Evolutionary conservation across 1,284 basidiomycete genomes (phyloP), one percentile per base, ranked within the genome.

Genomic region (Malassezia sympodialis): DNA sequence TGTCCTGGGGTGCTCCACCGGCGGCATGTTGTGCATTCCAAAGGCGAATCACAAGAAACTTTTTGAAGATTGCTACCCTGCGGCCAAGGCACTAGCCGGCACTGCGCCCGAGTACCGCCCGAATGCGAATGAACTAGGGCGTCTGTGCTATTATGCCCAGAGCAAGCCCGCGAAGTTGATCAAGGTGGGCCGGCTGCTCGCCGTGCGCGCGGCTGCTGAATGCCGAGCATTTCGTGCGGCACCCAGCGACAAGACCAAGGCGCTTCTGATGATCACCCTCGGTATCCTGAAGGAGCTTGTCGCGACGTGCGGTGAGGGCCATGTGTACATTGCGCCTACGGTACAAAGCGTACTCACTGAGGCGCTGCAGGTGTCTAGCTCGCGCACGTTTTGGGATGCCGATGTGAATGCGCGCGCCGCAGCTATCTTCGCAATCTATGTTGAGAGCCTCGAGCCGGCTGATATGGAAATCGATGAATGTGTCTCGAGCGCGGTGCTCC

Each of bases 101-200:
- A 80, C 86, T 8, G 85, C 81, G 24, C 84, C 87, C 31, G 85
- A 88, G 52, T 93, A 84, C 52, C 60, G 70, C 28, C 71, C 73
- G 44, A 75, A 73, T 53, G 59, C 65, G 44, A 90, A 94, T 75
- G 90, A 96, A 70, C 80, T 96, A 30, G 89, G 88, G 51, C 84
- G 86, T 43, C 80, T 98, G 59, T 88, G 88, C 4, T 96, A 96
- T 77, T 91, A 90, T 79, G 89, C 87, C 10, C 83, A 85, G 11
- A 90, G 91, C 76, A 84, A 85, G 66, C 88, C 90, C 1, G 84
- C 86, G 30, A 93, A 94, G 77, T 81, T 96, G 23, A 80, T 84
- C 56, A 93, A 93, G 73, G 81, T 96, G 28, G 84, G 85, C 14
- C 79, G 80, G 51, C 88, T 90, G 72, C 79, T 98, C 46, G 86